Conservation (phyloP, 176 grass and related monocot genomes). For the Aegilops longissima region DNA sequence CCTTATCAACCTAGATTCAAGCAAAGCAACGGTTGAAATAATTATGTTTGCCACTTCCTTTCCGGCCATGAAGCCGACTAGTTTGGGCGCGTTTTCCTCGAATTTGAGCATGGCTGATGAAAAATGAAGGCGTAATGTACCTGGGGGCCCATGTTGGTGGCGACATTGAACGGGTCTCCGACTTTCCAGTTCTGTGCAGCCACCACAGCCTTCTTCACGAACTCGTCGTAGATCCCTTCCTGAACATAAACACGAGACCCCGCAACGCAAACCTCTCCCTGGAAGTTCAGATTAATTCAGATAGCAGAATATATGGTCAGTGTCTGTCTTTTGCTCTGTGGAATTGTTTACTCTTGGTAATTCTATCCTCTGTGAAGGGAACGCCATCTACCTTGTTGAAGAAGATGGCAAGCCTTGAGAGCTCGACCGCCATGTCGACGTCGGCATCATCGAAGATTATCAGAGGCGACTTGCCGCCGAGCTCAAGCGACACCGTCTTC, state of each 20-base stretch:
- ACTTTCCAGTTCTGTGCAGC: conserved; percentile 68
- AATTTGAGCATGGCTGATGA: too few species aligned
- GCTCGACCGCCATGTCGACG: conserved; percentile 79
- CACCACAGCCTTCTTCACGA: conserved; percentile 67
- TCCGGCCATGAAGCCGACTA: neutral
- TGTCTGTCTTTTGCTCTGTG: neutral
- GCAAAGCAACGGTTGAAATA: neutral
- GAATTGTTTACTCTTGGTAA: neutral
- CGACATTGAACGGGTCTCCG: conserved; percentile 74
- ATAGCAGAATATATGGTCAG: neutral
- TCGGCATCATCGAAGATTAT: conserved; percentile 87
- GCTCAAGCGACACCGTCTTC: conserved; percentile 80
- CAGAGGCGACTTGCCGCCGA: conserved; percentile 83
- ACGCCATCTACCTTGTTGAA: conserved; percentile 63
- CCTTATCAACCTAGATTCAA: conserved; percentile 61
- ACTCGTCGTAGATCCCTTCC: conserved; percentile 90
- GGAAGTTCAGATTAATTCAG: neutral
- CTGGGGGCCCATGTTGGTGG: conserved; percentile 87
- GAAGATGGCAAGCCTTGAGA: conserved; percentile 63
- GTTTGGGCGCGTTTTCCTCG: neutral
- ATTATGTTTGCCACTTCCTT: neutral
- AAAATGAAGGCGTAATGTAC: conserved; percentile 12
- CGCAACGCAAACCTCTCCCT: conserved; percentile 86
- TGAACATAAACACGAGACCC: conserved; percentile 86
- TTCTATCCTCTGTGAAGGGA: neutral